Evolutionary conservation across 2,329 filamentous ascomycete species (phyloP).

Genomic region (Ramularia endophylla): DNA sequence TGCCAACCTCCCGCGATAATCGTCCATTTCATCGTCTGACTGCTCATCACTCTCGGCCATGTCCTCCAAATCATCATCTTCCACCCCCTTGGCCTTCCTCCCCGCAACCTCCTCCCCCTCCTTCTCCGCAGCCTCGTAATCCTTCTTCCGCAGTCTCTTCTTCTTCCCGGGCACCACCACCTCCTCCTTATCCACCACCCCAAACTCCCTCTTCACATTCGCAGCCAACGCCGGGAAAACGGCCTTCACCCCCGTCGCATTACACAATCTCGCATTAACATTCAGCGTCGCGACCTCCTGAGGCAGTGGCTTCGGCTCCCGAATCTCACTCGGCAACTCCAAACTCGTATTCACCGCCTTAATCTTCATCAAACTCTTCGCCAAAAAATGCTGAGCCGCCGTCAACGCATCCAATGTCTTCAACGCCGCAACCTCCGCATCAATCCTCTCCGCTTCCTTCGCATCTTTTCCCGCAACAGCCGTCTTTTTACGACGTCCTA

Average conservation of each 20-base stretch:
- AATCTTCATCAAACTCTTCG: slow-evolving; percentile 51
- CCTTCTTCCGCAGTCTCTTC: slow-evolving; percentile 25
- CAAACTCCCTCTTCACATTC: slow-evolving; percentile 37
- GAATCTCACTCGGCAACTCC: slow-evolving; percentile 39
- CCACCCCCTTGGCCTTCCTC: slow-evolving; percentile 10
- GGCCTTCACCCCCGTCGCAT: slow-evolving; percentile 53
- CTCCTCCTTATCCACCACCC: slow-evolving; percentile 20
- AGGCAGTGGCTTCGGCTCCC: slow-evolving; percentile 35
- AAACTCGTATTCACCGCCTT: slow-evolving; percentile 51
- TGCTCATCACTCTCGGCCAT: slow-evolving; percentile 10
- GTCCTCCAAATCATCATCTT: neutral
- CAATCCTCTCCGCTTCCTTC: slow-evolving; percentile 51
- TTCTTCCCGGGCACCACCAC: slow-evolving; percentile 17
- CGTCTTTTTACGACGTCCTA: slow-evolving; percentile 56
- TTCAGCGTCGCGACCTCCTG: slow-evolving; percentile 47
- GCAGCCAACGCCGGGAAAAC: slow-evolving; percentile 43
- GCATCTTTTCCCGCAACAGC: slow-evolving; percentile 43
- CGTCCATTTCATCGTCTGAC: slow-evolving; percentile 32
- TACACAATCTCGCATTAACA: slow-evolving; percentile 54
- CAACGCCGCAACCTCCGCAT: slow-evolving; percentile 55
- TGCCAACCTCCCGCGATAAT: slow-evolving; percentile 36
- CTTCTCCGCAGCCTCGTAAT: slow-evolving; percentile 12
- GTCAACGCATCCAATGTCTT: slow-evolving; percentile 50
- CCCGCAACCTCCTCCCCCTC: slow-evolving; percentile 2
- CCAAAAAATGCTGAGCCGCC: slow-evolving; percentile 49